A percentile compares a stretch with the other conserved stretches of the same genome.
Conservation (phyloP, 306 rosid species). For the Prunus davidiana region DNA sequence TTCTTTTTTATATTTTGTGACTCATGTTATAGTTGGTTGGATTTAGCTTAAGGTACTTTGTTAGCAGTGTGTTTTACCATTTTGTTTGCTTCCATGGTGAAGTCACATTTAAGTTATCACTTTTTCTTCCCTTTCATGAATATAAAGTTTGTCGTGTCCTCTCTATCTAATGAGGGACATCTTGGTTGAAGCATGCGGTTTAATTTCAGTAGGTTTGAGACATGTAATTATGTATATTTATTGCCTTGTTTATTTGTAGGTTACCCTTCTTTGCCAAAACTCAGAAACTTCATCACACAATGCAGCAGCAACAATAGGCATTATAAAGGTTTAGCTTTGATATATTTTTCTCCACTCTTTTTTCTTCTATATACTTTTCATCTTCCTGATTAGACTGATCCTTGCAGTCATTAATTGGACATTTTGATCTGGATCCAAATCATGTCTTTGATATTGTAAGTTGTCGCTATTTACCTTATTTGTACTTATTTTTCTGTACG, state of each 20-base stretch:
- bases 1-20: not conserved
- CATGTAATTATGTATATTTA: slow-evolving; percentile 24
- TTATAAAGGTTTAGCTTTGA: slow-evolving; percentile 72
- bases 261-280: slow-evolving; percentile 87
- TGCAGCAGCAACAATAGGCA: slow-evolving; percentile 79
- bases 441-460: slow-evolving; percentile 98
- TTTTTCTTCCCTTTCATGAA: not conserved
- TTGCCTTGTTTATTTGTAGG: slow-evolving; percentile 37
- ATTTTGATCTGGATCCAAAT: slow-evolving; percentile 97
- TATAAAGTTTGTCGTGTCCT: not conserved
- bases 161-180: not conserved
- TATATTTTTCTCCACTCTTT: slow-evolving; percentile 23
- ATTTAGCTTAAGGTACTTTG: not conserved
- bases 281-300: slow-evolving; percentile 53
- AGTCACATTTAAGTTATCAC: not conserved
- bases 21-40: not conserved
- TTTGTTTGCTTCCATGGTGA: no score
- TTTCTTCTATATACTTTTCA: slow-evolving; percentile 11
- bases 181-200: slow-evolving; percentile 9
- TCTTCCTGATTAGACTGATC: slow-evolving; percentile 25
- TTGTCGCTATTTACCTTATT: slow-evolving; percentile 9
- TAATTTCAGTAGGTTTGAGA: slow-evolving; percentile 10
- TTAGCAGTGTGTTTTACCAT: not conserved
- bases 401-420: slow-evolving; percentile 97
- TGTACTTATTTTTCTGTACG: not conserved